Base-by-base conservation (phyloP, 106 monocot species). In the Hemerocallis citrina region DNA sequence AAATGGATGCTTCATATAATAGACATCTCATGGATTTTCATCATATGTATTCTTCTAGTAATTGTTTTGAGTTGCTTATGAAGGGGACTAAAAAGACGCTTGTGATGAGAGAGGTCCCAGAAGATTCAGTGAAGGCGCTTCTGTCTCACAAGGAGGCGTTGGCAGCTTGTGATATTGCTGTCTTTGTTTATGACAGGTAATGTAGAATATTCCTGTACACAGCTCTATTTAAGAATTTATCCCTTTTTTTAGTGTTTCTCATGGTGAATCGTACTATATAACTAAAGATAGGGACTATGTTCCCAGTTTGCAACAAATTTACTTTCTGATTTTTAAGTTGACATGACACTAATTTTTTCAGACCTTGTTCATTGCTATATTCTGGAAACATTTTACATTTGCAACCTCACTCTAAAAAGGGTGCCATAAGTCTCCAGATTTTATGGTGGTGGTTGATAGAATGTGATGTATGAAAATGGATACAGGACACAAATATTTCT, bases 31-130 rank as follows among this genome's bases (percentile, higher is more conserved):
- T 58, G 31, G 3, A 21, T 35, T 2, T 35, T 34, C 13, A 23
- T 24, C 35, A 35, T 38, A 5, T 58, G 20, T 58, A 37, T 30
- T 11, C 15, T 22, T 17, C 13, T 28, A 28, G 41, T 43, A 44
- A 30, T 45, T 41, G 22, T 44, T 44, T 41, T 15, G 42, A 9
- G 1, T 43, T 56, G 11, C 22, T 72, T 61, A 1, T 55, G 30
- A 40, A 91, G 95, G 95, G 81, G n/a, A 62, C 62, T 51, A 90
- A 71, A 64, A 96, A 96, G 75, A 90, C 90, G 61, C 78, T 96
- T 58, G 52, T 96, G 62, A 74, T 90, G 86, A 70, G 90, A 67
- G 95, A 96, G 76, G 68, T 96, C 31, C 90, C 95, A 17, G 95
- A 96, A 74, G 79, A 84, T 71, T 69, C 66, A 30, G 90, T 96